Conservation (phyloP, 2,329 filamentous ascomycete genomes). For the Pleoardoris graminearum region DNA sequence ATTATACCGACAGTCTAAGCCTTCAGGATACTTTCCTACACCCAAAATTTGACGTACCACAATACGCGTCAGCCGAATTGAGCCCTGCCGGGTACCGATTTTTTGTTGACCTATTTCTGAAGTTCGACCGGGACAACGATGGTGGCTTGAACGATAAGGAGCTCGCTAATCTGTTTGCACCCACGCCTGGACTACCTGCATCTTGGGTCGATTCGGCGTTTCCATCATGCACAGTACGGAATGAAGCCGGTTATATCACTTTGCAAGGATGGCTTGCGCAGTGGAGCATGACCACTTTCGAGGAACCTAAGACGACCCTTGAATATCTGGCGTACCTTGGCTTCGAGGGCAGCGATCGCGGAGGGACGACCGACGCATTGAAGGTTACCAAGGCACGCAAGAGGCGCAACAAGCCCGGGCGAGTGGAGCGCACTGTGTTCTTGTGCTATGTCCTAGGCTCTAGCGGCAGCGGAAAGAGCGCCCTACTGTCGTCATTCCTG, state of each 20-base stretch:
- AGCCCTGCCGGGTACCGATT: conserved; percentile 95
- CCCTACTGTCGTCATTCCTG: conserved; percentile 86
- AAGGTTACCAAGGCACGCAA: conserved; percentile 94
- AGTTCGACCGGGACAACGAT: conserved; percentile 97
- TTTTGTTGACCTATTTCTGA: conserved; percentile 92
- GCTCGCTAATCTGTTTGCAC: conserved; percentile 83
- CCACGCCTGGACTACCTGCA: conserved; percentile 83
- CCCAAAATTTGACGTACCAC: conserved; percentile 91
- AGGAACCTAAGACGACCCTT: conserved; percentile 90
- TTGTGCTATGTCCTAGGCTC: conserved; percentile 90
- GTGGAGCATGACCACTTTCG: conserved; percentile 99
- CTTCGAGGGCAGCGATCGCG: conserved; percentile 77
- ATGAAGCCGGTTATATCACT: conserved; percentile 93
- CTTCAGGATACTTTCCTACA: conserved; percentile 89
- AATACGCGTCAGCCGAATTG: conserved; percentile 88
- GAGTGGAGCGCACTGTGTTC: conserved; percentile 92
- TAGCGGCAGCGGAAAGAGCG: conserved; percentile 84
- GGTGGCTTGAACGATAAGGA: conserved; percentile 88
- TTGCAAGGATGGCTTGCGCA: conserved; percentile 97
- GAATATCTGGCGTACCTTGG: conserved; percentile 96
- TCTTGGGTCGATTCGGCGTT: conserved; percentile 91
- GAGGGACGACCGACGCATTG: conserved; percentile 78
- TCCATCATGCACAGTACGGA: conserved; percentile 89
- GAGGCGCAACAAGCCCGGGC: conserved; percentile 75
- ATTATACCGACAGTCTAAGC: conserved; percentile 94